Evolutionary conservation across 768 basidiomycete species (phyloP).

Genomic region (Tulasnella calospora): DNA sequence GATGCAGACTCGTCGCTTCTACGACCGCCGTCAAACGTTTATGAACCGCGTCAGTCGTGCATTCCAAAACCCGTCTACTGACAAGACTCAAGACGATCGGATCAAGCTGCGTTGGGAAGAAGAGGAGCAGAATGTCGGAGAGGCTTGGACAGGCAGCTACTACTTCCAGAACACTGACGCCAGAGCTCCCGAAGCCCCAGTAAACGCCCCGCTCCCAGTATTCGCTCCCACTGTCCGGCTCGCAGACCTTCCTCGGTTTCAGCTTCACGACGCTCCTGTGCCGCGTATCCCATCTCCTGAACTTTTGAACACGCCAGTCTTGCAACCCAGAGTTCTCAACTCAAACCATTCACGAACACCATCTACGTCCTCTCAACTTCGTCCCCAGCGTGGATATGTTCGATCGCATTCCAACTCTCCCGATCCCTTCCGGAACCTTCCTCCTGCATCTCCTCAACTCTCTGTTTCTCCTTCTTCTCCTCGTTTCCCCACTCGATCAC

Average conservation of each 20-base stretch:
- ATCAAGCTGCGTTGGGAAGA: background rate
- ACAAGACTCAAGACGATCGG: background rate
- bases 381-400: background rate
- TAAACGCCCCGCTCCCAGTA: background rate
- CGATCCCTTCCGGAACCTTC: background rate
- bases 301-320: background rate
- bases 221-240: background rate
- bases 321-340: background rate
- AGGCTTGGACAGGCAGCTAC: constrained; percentile 4
- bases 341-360: background rate
- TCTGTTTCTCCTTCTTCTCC: background rate
- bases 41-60: background rate
- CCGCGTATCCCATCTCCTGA: background rate
- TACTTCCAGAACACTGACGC: constrained; percentile 1
- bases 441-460: background rate
- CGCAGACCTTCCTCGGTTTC: constrained; percentile 2
- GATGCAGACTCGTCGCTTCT: background rate
- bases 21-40: background rate
- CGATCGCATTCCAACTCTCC: background rate
- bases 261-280: background rate
- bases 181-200: background rate
- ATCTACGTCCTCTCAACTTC: background rate
- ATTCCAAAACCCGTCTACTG: background rate
- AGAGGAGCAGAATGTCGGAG: background rate
- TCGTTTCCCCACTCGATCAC: constrained; percentile 11